A percentile compares a stretch with the other conserved stretches of the same genome.
Evolutionary conservation across 179 eudicot genomes (phyloP).

Genomic region (Kewa caespitosa): DNA sequence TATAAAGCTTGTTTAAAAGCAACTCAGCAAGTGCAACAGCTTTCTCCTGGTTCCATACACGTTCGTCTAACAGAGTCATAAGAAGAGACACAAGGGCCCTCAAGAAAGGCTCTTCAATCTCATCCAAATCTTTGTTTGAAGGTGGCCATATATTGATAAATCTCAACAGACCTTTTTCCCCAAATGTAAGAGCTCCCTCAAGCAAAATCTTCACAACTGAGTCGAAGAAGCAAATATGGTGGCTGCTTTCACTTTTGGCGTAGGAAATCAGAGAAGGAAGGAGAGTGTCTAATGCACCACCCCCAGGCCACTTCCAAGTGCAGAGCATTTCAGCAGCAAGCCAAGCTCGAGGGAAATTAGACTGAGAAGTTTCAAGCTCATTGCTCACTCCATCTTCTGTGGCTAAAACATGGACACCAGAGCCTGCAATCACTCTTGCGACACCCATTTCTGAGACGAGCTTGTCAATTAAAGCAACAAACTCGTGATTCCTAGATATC

Average conservation of each 20-base stretch:
- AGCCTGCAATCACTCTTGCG: slow-evolving; percentile 51
- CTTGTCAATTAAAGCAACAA: slow-evolving; percentile 67
- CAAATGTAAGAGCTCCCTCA: slow-evolving; percentile 80
- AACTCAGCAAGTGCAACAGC: slow-evolving; percentile 50
- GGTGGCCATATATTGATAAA: slow-evolving; percentile 50
- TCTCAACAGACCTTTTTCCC: slow-evolving; percentile 44
- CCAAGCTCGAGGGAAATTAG: slow-evolving; percentile 66
- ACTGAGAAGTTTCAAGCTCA: slow-evolving; percentile 29
- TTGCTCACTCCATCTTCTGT: slow-evolving; percentile 28
- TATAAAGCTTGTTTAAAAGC: slow-evolving; percentile 60
- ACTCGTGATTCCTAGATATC: slow-evolving; percentile 43
- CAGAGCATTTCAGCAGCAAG: slow-evolving; percentile 92
- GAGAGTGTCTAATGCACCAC: slow-evolving; percentile 66
- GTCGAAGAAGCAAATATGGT: slow-evolving; percentile 38
- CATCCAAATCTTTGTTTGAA: slow-evolving; percentile 58
- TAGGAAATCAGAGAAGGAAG: slow-evolving; percentile 56
- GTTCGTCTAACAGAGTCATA: slow-evolving; percentile 47
- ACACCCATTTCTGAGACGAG: slow-evolving; percentile 67
- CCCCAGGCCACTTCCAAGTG: slow-evolving; percentile 89
- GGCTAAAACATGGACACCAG: slow-evolving; percentile 24
- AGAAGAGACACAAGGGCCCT: slow-evolving; percentile 73
- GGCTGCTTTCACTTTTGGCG: slow-evolving; percentile 34
- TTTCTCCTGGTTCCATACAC: slow-evolving; percentile 58
- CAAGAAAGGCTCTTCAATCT: slow-evolving; percentile 63
- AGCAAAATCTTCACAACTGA: slow-evolving; percentile 58